These are phyloP conservation scores for Starmerella geochares DNA, from an alignment of 805 yeast genomes.

Conservation along the genomic window DNA sequence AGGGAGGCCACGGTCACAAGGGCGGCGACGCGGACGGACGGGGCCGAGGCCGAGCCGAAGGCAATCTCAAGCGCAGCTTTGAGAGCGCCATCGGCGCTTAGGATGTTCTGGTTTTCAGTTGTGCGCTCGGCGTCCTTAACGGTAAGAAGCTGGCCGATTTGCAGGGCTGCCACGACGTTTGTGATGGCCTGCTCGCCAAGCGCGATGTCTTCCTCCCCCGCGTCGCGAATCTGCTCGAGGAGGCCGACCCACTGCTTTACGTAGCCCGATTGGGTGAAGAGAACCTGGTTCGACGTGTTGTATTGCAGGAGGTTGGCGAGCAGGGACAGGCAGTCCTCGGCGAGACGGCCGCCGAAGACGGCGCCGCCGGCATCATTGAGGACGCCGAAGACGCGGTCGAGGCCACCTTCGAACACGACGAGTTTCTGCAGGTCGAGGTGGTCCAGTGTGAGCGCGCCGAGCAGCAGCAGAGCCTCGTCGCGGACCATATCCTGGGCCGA, in stretches of 20 bases:
- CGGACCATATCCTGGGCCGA: conserved; percentile 74
- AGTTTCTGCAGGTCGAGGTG: conserved; percentile 81
- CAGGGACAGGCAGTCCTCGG: conserved; percentile 76
- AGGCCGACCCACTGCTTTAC: conserved; percentile 53
- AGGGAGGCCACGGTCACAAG: conserved; percentile 68
- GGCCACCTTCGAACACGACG: conserved; percentile 89
- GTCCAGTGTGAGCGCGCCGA: conserved; percentile 71
- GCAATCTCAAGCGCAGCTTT: conserved; percentile 58
- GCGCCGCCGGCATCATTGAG: conserved; percentile 82
- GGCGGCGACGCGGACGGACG: conserved; percentile 55
- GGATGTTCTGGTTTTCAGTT: conserved; percentile 46
- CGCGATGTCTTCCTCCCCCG: conserved; percentile 44
- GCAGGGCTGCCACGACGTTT: conserved; percentile 58
- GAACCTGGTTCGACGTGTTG: conserved; percentile 81
- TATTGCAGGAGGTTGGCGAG: conserved; percentile 62
- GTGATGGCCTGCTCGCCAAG: conserved; percentile 50
- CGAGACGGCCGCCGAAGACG: conserved; percentile 82
- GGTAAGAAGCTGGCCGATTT: conserved; percentile 63
- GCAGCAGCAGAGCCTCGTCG: conserved; percentile 69
- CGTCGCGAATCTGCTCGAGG: conserved; percentile 38
- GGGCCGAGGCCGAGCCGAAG: conserved; percentile 54
- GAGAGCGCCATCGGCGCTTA: conserved; percentile 54
- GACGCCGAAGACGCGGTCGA: conserved; percentile 69
- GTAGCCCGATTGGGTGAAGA: conserved; percentile 77
- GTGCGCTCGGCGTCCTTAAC: conserved; percentile 62